A percentile compares a stretch with the other conserved stretches of the same genome.
Evolutionary conservation across 2,329 filamentous ascomycete genomes (phyloP).

Genomic region (Aspergillus pseudoviridinutans): DNA sequence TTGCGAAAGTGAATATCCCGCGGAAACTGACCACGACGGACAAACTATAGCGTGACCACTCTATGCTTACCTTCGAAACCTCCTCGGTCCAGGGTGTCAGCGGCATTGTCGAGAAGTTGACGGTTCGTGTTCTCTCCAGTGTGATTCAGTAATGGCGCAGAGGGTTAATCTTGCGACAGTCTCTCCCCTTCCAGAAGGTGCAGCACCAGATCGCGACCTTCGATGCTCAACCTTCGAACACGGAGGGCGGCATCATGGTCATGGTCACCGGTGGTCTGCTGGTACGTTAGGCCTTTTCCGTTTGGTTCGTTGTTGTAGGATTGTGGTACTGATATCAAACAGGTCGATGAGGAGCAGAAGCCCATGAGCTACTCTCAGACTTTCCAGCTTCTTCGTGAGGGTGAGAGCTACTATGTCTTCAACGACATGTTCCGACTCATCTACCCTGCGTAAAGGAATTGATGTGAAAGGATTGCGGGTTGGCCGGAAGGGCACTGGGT

Average conservation of each 20-base stretch:
- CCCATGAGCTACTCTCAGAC: conserved; percentile 89
- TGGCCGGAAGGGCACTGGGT: neutral
- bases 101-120: conserved; percentile 74
- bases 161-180: conserved; percentile 44
- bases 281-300: conserved; percentile 51
- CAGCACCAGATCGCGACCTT: conserved; percentile 72
- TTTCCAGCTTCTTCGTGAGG: conserved; percentile 77
- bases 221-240: conserved; percentile 74
- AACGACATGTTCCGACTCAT: conserved; percentile 96
- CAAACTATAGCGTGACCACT: conserved; percentile 63
- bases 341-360: conserved; percentile 82
- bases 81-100: conserved; percentile 59
- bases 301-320: neutral
- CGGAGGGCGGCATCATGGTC: conserved; percentile 70
- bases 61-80: conserved; percentile 92
- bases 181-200: conserved; percentile 76
- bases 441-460: conserved; percentile 43
- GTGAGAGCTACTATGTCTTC: conserved; percentile 71
- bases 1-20: neutral
- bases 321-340: neutral
- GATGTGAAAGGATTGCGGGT: neutral
- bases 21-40: conserved; percentile 9
- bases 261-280: conserved; percentile 82
- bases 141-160: neutral
- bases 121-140: conserved; percentile 51